Evolutionary conservation across 2,329 filamentous ascomycete genomes (phyloP).

Genomic region (Hymenoscyphus linearis): DNA sequence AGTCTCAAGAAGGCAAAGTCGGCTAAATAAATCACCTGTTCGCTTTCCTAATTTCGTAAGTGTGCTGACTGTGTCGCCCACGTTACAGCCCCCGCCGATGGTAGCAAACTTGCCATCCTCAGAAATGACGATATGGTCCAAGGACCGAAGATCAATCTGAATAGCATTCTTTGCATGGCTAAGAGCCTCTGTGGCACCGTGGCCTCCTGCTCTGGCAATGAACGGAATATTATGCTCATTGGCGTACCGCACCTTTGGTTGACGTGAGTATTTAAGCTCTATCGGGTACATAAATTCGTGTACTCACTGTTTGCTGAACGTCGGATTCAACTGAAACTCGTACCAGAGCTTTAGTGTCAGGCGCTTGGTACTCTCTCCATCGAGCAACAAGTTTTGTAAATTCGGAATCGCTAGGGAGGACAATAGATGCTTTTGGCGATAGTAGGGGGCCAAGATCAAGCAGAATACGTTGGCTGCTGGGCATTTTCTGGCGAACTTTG

Average conservation of each 20-base stretch:
- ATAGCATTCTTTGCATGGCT: slow-evolving; percentile 14
- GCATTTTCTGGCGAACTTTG: too few relatives aligned
- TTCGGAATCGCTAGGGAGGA: neutral
- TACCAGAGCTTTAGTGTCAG: neutral
- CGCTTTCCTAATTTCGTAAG: slow-evolving; percentile 30
- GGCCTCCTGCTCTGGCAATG: slow-evolving; percentile 46
- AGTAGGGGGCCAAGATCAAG: neutral
- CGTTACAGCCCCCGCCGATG: slow-evolving; percentile 30
- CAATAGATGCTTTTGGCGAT: neutral
- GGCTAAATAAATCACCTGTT: slow-evolving; percentile 39
- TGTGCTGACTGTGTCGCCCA: slow-evolving; percentile 25
- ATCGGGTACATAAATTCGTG: too few relatives aligned
- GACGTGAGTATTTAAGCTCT: too few relatives aligned
- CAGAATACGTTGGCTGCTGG: neutral
- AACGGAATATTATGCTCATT: slow-evolving; percentile 43
- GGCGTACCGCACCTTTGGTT: slow-evolving; percentile 41
- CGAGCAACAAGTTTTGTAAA: neutral
- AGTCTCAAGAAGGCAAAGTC: slow-evolving; percentile 47
- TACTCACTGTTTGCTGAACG: neutral
- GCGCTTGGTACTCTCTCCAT: neutral
- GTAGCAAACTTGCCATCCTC: slow-evolving; percentile 29
- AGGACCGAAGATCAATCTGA: slow-evolving; percentile 10
- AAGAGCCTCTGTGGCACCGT: slow-evolving; percentile 37
- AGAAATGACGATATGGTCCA: slow-evolving; percentile 28
- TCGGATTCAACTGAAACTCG: neutral